Evolutionary conservation across 306 rosid species (phyloP).

Genomic region (Mimosa pudica): DNA sequence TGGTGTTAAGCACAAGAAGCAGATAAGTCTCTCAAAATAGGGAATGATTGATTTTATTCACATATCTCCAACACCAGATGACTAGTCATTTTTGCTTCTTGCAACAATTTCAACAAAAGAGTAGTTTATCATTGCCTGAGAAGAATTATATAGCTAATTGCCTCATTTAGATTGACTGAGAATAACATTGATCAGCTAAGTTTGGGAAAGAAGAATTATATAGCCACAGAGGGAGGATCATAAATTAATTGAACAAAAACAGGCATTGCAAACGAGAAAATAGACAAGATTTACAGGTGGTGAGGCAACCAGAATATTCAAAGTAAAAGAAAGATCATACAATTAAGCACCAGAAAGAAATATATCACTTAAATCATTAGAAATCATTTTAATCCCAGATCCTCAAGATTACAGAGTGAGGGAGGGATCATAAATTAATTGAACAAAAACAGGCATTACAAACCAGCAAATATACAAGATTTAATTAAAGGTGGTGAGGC

Average conservation of each 20-base stretch:
- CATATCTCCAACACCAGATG: constrained; percentile 25
- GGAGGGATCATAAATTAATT: not conserved
- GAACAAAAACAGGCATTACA: not conserved
- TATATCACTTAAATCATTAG: not conserved
- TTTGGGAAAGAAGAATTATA: not conserved
- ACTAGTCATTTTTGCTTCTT: not conserved
- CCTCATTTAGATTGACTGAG: not conserved
- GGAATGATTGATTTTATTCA: constrained; percentile 17
- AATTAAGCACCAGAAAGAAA: not conserved
- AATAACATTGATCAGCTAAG: not conserved
- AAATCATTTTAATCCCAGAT: not conserved
- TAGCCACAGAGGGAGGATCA: not conserved
- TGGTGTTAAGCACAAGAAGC: constrained; percentile 9
- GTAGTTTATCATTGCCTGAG: not conserved
- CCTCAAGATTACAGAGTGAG: no score
- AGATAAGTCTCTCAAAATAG: constrained; percentile 15
- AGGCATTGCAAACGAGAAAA: not conserved
- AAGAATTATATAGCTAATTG: no score
- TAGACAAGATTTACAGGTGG: not conserved
- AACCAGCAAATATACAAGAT: not conserved
- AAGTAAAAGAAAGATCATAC: not conserved
- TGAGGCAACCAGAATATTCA: not conserved
- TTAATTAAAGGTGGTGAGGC: not conserved
- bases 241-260: not conserved
- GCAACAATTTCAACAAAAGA: constrained; percentile 6